These are phyloP conservation scores for Trichoderma sp. DNA, from an alignment of 2,329 filamentous ascomycete genomes.

Conservation along the genomic window DNA sequence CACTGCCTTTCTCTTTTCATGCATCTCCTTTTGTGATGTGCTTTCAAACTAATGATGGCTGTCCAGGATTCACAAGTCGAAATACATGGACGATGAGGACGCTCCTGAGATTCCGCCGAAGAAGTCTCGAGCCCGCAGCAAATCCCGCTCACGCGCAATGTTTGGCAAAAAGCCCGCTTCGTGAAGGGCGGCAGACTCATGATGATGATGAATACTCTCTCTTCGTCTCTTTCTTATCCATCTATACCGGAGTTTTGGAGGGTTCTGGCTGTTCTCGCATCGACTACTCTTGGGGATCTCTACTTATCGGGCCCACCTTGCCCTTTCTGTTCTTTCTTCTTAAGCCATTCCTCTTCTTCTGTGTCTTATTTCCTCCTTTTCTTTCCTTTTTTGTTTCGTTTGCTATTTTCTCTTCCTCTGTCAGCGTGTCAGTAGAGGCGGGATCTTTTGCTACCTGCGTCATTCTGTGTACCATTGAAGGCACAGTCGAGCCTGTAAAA, in stretches of 20 bases:
- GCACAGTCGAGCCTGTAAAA: background rate
- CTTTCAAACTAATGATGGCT: no score
- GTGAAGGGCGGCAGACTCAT: constrained; percentile 18
- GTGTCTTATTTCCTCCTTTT: background rate
- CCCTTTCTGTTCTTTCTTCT: background rate
- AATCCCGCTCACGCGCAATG: constrained; percentile 73
- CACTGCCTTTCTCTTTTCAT: background rate
- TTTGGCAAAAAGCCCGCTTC: constrained; percentile 56
- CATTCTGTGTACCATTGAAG: constrained; percentile 5
- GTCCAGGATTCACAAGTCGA: constrained; percentile 90
- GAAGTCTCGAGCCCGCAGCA: constrained; percentile 63
- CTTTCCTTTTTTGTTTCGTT: background rate
- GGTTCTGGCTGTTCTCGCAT: constrained; percentile 33
- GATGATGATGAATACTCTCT: constrained; percentile 39
- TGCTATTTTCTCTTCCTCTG: background rate
- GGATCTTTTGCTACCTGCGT: constrained; percentile 26
- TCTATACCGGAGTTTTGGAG: constrained; percentile 40
- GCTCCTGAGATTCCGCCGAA: constrained; percentile 49
- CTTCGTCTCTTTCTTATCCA: constrained; percentile 35
- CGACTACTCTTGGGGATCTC: constrained; percentile 24
- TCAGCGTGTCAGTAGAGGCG: constrained; percentile 31
- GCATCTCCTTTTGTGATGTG: background rate
- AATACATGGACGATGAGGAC: constrained; percentile 72
- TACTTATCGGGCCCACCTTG: constrained; percentile 3
- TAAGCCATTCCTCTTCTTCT: background rate